Base-by-base conservation (phyloP, 2,329 filamentous ascomycete genomes). In the Claviceps fusiformis region DNA sequence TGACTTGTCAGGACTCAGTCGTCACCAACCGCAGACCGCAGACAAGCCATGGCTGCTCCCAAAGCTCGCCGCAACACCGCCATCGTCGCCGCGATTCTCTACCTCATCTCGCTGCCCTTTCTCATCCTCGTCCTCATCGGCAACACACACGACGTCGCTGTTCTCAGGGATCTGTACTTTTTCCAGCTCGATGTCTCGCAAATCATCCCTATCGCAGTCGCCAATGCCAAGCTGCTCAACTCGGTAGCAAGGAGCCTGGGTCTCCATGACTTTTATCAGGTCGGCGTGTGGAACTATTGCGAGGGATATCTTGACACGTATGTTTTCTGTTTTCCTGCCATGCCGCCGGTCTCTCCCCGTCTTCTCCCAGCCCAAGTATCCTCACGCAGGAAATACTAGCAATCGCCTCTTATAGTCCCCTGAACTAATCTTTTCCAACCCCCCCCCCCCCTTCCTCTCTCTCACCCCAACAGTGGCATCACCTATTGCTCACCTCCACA, bases 191-290 rank as follows among this genome's bases (percentile, higher is more conserved):
- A 95, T 69, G 78, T 96, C 51, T 81, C 87, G 61, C 80, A 95
- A 63, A 86, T 96, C 66, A 85, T 95, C 55, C 86, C 87, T 0
- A 74, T 81, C 39, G 82, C 80, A 5, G 79, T 88, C 17, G 85
- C 86, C 46, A 86, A 90, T 66, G 82, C 83, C 10, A 72, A 78
- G 29, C 77, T 95, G 49, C 86, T 95, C 70, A 95, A 95, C 73
- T 89, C 84, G 49, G 90, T 95, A 60, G 89, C 90, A 4, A 84
- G 88, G 53, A 88, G 86, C 27, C 75, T 96, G 54, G 92, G 91
- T 35, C 77, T 96, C 51, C 89, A 95, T 67, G 92, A 96, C 70
- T 96, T 95, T 71, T 96, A 96, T 70, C 87, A 90, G 63, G 87
- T 95, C 33, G 91, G 91, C 6, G 72, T 96, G 45, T 97, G 92